A percentile compares a stretch with the other conserved stretches of the same genome.
These are phyloP conservation scores for Aspergillus aculeatinus DNA, from an alignment of 2,329 filamentous ascomycete genomes.

Conservation along the genomic window DNA sequence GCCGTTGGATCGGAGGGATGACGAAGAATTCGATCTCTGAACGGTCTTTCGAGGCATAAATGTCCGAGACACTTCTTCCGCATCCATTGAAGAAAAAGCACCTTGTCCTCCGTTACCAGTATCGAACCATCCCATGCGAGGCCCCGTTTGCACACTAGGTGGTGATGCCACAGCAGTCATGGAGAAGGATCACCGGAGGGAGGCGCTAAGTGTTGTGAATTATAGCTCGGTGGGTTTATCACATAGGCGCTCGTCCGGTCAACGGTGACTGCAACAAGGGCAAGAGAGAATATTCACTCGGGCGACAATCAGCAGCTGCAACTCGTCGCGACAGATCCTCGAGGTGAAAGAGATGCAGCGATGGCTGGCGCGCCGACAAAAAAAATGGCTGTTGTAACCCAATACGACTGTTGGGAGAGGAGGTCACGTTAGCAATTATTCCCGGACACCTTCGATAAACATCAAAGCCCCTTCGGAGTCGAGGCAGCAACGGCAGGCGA, in stretches of 20 bases:
- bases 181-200: conserved; percentile 31
- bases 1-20: conserved; percentile 66
- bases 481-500: conserved; percentile 8
- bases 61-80: conserved; percentile 83
- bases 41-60: conserved; percentile 85
- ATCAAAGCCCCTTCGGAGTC: conserved; percentile 7
- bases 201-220: conserved; percentile 10
- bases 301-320: background rate
- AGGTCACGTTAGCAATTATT: conserved; percentile 35
- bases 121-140: conserved; percentile 61
- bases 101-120: conserved; percentile 58
- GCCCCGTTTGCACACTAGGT: conserved; percentile 61
- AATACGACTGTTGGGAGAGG: conserved; percentile 23
- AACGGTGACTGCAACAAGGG: background rate
- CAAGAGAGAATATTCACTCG: conserved; percentile 1
- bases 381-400: conserved; percentile 2
- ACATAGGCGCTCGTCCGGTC: conserved; percentile 14
- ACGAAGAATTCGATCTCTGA: conserved; percentile 86
- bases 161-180: conserved; percentile 69
- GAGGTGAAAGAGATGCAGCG: conserved; percentile 4
- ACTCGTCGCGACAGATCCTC: conserved; percentile 10
- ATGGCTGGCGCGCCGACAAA: conserved; percentile 12
- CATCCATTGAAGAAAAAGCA: conserved; percentile 69
- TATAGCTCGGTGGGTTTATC: conserved; percentile 12
- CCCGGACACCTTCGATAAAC: conserved; percentile 22